Conservation (phyloP, 805 yeast genomes). For the Osmozyma mogii region DNA sequence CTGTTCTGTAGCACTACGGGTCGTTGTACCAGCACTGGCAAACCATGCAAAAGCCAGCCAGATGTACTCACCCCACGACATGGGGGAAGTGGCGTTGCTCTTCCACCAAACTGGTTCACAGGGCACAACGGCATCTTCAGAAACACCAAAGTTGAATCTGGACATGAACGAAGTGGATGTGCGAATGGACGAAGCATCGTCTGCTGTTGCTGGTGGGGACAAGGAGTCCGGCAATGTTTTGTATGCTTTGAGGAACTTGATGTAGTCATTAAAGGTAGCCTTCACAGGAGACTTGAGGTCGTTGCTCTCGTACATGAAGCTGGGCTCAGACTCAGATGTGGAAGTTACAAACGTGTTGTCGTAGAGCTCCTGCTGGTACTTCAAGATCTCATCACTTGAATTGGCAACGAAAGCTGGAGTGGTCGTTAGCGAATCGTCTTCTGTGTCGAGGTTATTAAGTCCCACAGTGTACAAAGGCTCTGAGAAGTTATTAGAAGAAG, state of each 20-base stretch:
- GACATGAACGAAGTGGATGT: constrained; percentile 19
- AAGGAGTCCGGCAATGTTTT: constrained; percentile 15
- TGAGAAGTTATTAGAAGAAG: constrained; percentile 21
- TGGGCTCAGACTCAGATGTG: constrained; percentile 3
- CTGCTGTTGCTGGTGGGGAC: constrained; percentile 12
- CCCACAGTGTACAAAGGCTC: constrained; percentile 58
- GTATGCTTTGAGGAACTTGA: constrained; percentile 27
- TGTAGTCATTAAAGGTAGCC: constrained; percentile 31
- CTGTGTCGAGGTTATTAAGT: constrained; percentile 42
- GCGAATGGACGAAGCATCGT: constrained; percentile 22
- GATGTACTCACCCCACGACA: constrained; percentile 48
- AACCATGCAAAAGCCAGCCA: constrained; percentile 78
- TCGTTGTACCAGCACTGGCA: constrained; percentile 74
- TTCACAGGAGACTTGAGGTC: constrained; percentile 10
- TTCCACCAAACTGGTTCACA: constrained; percentile 38
- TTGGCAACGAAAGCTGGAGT: constrained; percentile 45
- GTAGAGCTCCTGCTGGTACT: constrained; percentile 44
- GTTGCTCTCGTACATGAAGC: constrained; percentile 6
- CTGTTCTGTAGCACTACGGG: constrained; percentile 13
- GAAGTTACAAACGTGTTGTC: constrained; percentile 34
- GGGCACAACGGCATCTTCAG: constrained; percentile 3
- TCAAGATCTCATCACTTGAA: constrained; percentile 59
- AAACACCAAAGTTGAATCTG: constrained; percentile 6
- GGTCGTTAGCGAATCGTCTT: constrained; percentile 7
- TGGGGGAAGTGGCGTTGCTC: constrained; percentile 35